Evolutionary conservation across 225 moss, liverwort and hornwort genomes (phyloP).

Genomic region (Physcomitrium patens): DNA sequence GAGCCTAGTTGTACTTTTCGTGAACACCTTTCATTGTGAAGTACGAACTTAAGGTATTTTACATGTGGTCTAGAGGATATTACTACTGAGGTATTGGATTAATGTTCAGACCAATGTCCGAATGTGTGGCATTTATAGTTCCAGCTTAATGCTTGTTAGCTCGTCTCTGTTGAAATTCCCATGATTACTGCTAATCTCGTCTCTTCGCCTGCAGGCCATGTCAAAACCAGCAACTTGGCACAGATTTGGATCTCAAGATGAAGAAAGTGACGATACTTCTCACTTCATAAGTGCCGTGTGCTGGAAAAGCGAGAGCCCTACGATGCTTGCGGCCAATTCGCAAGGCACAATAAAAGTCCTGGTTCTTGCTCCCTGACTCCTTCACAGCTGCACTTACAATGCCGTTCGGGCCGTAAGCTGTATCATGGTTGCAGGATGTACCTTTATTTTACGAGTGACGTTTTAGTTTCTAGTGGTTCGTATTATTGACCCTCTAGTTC

Average conservation of each 20-base stretch:
- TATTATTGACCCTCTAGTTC: slow-evolving; percentile 38
- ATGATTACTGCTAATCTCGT: slow-evolving; percentile 8
- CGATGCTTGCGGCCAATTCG: slow-evolving; percentile 96
- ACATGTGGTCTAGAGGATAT: not conserved
- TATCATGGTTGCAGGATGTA: slow-evolving; percentile 24
- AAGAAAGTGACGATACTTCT: slow-evolving; percentile 78
- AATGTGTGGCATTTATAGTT: not conserved
- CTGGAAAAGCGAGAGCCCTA: slow-evolving; percentile 99
- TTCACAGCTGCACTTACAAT: slow-evolving; percentile 14
- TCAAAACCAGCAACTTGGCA: slow-evolving; percentile 88
- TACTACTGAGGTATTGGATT: too few relatives aligned
- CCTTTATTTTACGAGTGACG: slow-evolving; percentile 13
- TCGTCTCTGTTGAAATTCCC: not conserved
- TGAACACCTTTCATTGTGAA: too few relatives aligned
- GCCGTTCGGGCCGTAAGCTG: slow-evolving; percentile 13
- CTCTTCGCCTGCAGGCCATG: slow-evolving; percentile 69
- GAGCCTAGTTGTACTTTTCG: too few relatives aligned
- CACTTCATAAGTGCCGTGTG: slow-evolving; percentile 97
- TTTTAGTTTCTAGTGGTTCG: slow-evolving; percentile 27
- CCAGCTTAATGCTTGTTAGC: not conserved
- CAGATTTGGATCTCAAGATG: slow-evolving; percentile 82
- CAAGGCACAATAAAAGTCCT: slow-evolving; percentile 98
- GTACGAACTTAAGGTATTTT: not conserved
- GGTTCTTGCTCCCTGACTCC: slow-evolving; percentile 81
- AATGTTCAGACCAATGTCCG: not conserved